Conservation (phyloP, 371 early-diverging fungal species). For the Lichtheimia corymbifera region DNA sequence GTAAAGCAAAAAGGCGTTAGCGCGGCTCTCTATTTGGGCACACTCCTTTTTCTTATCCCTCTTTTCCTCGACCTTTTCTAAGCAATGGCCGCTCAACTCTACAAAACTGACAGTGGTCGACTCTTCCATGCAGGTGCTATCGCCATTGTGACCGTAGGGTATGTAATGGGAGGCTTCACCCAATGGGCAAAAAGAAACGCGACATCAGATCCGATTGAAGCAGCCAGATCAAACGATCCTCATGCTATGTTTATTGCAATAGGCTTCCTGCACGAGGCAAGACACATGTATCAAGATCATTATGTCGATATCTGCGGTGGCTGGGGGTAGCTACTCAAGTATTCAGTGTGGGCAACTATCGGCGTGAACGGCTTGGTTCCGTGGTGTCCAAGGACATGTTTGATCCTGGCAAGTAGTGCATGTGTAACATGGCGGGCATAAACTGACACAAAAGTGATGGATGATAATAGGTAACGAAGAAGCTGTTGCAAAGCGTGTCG, state of each 20-base stretch:
- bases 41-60: not conserved
- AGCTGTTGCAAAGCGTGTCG: conserved; percentile 51
- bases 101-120: conserved; percentile 26
- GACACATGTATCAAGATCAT: conserved; percentile 83
- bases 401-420: conserved; percentile 67
- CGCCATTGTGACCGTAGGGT: conserved; percentile 85
- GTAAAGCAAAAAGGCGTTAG: not conserved
- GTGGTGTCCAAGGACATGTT: conserved; percentile 76
- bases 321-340: conserved; percentile 89
- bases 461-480: conserved; percentile 56
- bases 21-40: not conserved
- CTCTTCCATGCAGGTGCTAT: conserved; percentile 80
- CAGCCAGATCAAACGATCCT: not conserved
- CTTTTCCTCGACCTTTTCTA: not conserved
- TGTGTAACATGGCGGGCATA: not conserved
- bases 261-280: conserved; percentile 93
- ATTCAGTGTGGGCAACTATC: conserved; percentile 97
- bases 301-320: conserved; percentile 94
- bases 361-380: conserved; percentile 83
- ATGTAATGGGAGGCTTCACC: conserved; percentile 9
- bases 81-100: conserved; percentile 24
- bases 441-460: not conserved
- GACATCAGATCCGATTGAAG: too few relatives aligned
- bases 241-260: not conserved
- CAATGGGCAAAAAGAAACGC: not conserved